These are phyloP conservation scores for Salvia hispanica DNA, from an alignment of 257 asterid genomes.

Conservation along the genomic window DNA sequence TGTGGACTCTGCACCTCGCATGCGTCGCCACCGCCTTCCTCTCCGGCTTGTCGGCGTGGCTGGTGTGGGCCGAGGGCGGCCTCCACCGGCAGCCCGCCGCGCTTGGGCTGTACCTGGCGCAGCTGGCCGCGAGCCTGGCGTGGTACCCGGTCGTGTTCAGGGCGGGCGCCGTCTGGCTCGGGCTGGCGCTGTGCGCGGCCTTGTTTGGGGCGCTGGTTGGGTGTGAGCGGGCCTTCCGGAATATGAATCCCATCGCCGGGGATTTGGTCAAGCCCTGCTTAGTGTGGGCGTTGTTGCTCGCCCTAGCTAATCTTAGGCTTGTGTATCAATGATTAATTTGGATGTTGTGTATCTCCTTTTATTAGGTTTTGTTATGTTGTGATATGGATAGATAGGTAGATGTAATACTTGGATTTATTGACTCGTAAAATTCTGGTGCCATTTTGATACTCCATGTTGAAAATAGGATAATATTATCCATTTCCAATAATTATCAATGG, in stretches of 20 bases:
- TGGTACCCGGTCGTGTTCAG: conserved; percentile 90
- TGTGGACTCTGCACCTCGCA: conserved; percentile 82
- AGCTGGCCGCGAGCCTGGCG: conserved; percentile 51
- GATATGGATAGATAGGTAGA: too few relatives aligned
- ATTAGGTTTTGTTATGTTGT: too few relatives aligned
- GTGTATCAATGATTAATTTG: conserved; percentile 31
- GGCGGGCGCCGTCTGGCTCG: conserved; percentile 56
- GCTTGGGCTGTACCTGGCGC: conserved; percentile 53
- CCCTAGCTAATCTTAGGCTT: conserved; percentile 61
- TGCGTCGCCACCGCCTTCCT: conserved; percentile 54
- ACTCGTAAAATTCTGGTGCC: too few relatives aligned
- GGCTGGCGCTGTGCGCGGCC: conserved; percentile 60
- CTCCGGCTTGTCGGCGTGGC: conserved; percentile 86
- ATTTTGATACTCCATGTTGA: neutral
- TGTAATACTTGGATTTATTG: too few relatives aligned
- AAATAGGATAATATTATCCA: too few relatives aligned
- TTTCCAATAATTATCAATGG: neutral
- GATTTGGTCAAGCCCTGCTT: conserved; percentile 72
- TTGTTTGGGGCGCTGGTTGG: conserved; percentile 62
- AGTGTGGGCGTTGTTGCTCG: conserved; percentile 61
- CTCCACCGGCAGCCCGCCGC: conserved; percentile 70
- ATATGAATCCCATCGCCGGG: conserved; percentile 75
- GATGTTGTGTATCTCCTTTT: neutral
- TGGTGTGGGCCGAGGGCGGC: conserved; percentile 94
- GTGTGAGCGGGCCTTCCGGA: conserved; percentile 52